Evolutionary conservation across 2,329 filamentous ascomycete species (phyloP).

Genomic region (Ascochyta viciae-villosae): DNA sequence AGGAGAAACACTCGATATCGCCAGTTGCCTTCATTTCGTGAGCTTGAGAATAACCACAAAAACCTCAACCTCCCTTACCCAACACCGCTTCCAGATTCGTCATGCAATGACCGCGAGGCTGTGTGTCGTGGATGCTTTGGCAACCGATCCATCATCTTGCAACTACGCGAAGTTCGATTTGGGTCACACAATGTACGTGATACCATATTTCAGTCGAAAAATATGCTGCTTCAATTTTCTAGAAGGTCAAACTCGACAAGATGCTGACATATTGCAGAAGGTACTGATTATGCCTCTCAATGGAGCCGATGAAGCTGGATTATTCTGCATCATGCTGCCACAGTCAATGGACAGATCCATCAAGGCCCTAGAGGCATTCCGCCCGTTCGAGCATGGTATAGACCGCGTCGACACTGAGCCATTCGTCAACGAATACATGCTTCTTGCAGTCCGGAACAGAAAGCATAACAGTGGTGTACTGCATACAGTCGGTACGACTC

Average conservation of each 20-base stretch:
- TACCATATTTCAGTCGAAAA: neutral
- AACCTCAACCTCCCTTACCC: neutral
- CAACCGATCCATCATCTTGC: conserved; percentile 15
- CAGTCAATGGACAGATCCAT: conserved; percentile 23
- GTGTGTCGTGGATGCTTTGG: conserved; percentile 30
- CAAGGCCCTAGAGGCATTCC: conserved; percentile 19
- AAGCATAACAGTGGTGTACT: neutral
- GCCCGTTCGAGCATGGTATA: conserved; percentile 20
- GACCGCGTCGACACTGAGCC: neutral
- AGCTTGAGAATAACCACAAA: conserved; percentile 5
- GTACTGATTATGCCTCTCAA: conserved; percentile 28
- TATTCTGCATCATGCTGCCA: conserved; percentile 31
- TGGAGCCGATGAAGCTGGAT: conserved; percentile 15
- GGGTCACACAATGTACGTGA: neutral
- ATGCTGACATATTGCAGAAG: conserved; percentile 20
- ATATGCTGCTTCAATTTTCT: neutral
- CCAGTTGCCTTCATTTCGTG: neutral
- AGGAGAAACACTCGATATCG: conserved; percentile 1
- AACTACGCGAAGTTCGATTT: conserved; percentile 24
- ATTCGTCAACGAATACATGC: conserved; percentile 23
- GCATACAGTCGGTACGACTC: neutral
- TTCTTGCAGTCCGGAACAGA: conserved; percentile 23
- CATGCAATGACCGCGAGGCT: conserved; percentile 17
- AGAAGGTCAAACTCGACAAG: too few relatives aligned
- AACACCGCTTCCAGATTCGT: neutral